These are phyloP conservation scores for Plasmodium billcollinsi DNA, from an alignment of 169 alveolate species.

Conservation along the genomic window DNA sequence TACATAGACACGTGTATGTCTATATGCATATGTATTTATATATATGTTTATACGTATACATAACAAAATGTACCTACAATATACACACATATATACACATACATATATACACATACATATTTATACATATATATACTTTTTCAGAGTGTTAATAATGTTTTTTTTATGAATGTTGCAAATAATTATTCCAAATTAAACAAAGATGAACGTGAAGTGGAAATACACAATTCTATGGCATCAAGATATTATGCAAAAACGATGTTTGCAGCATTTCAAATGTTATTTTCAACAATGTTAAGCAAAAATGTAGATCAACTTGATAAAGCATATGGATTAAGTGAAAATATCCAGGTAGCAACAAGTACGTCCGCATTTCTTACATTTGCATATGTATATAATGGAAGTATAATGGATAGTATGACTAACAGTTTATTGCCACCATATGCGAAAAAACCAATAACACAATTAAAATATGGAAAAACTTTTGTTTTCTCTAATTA, in stretches of 20 bases:
- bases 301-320: conserved; percentile 33
- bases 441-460: conserved; percentile 41
- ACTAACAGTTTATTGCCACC: conserved; percentile 46
- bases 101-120: neutral
- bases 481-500: conserved; percentile 32
- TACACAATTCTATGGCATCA: conserved; percentile 40
- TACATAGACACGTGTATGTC: neutral
- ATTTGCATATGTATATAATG: conserved; percentile 4
- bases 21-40: neutral
- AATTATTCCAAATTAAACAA: conserved; percentile 32
- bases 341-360: neutral
- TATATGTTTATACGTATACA: neutral
- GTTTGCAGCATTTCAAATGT: conserved; percentile 25
- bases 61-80: too few species aligned
- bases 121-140: neutral
- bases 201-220: conserved; percentile 18
- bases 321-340: conserved; percentile 4
- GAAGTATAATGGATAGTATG: conserved; percentile 39
- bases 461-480: conserved; percentile 55
- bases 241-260: conserved; percentile 33
- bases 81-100: neutral
- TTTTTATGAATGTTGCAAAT: neutral
- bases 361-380: conserved; percentile 5
- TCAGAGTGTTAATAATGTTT: conserved; percentile 48
- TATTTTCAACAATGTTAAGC: neutral